A percentile compares a stretch with the other conserved stretches of the same genome.
These are phyloP conservation scores for Phoma sp. DNA, from an alignment of 2,329 filamentous ascomycete genomes.

Conservation along the genomic window DNA sequence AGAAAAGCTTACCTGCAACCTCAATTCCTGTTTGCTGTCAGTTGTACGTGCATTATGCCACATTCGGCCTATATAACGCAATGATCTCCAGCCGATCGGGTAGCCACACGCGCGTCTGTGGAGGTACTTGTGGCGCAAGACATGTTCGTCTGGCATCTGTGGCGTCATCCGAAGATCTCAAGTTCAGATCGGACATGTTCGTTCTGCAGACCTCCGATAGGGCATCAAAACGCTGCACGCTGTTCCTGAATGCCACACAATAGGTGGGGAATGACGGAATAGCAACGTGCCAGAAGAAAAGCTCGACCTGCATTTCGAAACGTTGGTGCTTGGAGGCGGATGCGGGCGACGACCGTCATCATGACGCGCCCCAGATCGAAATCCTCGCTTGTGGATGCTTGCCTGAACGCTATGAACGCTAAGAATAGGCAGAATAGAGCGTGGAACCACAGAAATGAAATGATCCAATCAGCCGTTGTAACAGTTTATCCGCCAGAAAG, in stretches of 20 bases:
- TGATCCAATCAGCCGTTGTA: slow-evolving; percentile 4
- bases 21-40: slow-evolving; percentile 31
- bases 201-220: neutral
- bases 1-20: slow-evolving; percentile 33
- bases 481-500: slow-evolving; percentile 1
- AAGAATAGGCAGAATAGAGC: slow-evolving; percentile 5
- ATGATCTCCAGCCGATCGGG: slow-evolving; percentile 20
- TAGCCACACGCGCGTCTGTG: slow-evolving; percentile 17
- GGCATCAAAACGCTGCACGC: neutral
- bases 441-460: slow-evolving; percentile 10
- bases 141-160: slow-evolving; percentile 16
- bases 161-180: slow-evolving; percentile 28
- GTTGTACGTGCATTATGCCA: slow-evolving; percentile 12
- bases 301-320: neutral
- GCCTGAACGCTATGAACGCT: neutral
- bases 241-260: slow-evolving; percentile 16
- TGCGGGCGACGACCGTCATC: slow-evolving; percentile 5
- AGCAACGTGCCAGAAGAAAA: neutral
- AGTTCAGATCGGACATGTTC: slow-evolving; percentile 16
- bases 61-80: slow-evolving; percentile 10
- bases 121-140: slow-evolving; percentile 12
- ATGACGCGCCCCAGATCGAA: slow-evolving; percentile 10
- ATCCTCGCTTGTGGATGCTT: neutral
- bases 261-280: slow-evolving; percentile 20
- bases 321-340: neutral